Conservation (phyloP, 306 rosid species). For the Abrus precatorius region DNA sequence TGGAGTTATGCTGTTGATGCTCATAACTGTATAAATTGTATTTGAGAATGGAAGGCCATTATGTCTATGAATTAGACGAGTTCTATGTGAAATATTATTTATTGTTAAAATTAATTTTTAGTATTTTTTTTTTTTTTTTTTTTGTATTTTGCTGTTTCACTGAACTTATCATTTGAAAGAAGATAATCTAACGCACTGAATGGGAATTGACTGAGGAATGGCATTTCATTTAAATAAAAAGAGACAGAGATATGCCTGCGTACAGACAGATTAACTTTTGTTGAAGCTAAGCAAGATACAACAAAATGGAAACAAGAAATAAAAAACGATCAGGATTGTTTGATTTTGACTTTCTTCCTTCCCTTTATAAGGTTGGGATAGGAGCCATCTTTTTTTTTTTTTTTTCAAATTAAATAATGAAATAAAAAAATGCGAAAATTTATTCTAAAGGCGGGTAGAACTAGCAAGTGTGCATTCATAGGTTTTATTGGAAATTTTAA, state of each 20-base stretch:
- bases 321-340: background rate
- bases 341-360: background rate
- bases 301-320: background rate
- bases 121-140: background rate
- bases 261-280: background rate
- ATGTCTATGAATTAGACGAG: constrained; percentile 28
- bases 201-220: constrained; percentile 13
- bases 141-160: background rate
- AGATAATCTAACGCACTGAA: background rate
- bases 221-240: background rate
- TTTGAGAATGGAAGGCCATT: background rate
- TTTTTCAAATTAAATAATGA: background rate
- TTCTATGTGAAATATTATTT: constrained; percentile 21
- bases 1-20: background rate
- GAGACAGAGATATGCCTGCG: background rate
- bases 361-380: background rate
- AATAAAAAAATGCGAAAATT: background rate
- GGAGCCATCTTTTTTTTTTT: background rate
- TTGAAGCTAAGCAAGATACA: constrained; percentile 4
- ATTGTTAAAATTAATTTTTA: background rate
- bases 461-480: background rate
- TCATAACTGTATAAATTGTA: background rate
- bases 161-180: constrained; percentile 32
- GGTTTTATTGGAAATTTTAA: constrained; percentile 6
- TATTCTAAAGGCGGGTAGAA: background rate